Conservation (phyloP, 2,329 filamentous ascomycete species). For the Venturia aucupariae region DNA sequence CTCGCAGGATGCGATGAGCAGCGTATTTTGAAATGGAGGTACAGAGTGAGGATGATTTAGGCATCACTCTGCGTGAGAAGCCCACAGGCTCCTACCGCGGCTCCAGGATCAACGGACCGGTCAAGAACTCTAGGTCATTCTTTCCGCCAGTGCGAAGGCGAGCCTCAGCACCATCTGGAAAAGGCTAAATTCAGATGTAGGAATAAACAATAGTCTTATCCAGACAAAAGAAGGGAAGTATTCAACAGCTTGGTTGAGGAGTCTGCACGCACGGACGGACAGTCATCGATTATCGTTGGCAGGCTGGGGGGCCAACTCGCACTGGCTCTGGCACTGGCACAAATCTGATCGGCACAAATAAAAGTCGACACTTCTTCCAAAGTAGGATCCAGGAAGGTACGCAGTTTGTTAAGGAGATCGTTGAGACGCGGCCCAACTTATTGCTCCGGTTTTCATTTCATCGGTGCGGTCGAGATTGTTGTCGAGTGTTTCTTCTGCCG, state of each 20-base stretch:
- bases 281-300: background rate
- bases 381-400: background rate
- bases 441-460: background rate
- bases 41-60: background rate
- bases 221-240: background rate
- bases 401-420: background rate
- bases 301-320: conserved; percentile 3
- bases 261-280: conserved; percentile 6
- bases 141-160: background rate
- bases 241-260: background rate
- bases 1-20: background rate
- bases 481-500: background rate
- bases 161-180: background rate
- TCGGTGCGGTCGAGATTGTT: background rate
- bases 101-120: background rate
- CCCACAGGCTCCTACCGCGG: background rate
- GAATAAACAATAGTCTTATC: background rate
- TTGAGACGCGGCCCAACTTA: background rate
- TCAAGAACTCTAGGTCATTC: background rate
- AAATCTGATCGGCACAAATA: background rate
- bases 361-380: background rate
- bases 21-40: background rate
- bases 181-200: background rate
- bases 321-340: background rate
- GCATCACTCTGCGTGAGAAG: background rate